Evolutionary conservation across 805 yeast species (phyloP), one percentile per base, ranked within the genome.

Genomic region (Yamadazyma kitorensis): DNA sequence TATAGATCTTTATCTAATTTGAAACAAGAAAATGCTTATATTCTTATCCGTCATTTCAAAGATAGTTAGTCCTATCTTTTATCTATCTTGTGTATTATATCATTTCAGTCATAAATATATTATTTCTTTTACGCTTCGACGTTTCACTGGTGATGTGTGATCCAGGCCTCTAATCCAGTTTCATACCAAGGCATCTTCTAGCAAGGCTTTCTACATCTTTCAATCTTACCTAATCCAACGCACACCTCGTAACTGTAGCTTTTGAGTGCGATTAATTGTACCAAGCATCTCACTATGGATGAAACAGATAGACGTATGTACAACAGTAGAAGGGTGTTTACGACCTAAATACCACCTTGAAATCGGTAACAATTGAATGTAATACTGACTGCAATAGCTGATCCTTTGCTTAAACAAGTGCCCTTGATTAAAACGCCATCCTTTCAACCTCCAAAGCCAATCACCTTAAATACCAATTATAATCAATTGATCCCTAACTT

Each of bases 21-120:
- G 61, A 93, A 91, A 63, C 98, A 91, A 68, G 98, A 91, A 55
- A 87, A 86, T 56, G 82, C 94, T 45, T 93, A 89, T 66, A 71
- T 93, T 51, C 73, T 93, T 57, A 82, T 91, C 53, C 88, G 98
- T 70, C 83, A 75, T 50, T 76, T 65, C 48, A 66, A 61, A 49
- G 71, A 67, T 34, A 53, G 49, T 31, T 53, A 45, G 27, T n/a
- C n/a, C n/a, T n/a, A n/a, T n/a, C n/a, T n/a, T n/a, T n/a, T n/a
- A n/a, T n/a, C n/a, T n/a, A n/a, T n/a, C n/a, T n/a, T n/a, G n/a
- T n/a, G n/a, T n/a, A n/a, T n/a, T n/a, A n/a, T n/a, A n/a, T n/a
- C n/a, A n/a, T n/a, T n/a, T n/a, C n/a, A n/a, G n/a, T n/a, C n/a
- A n/a, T n/a, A n/a, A n/a, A n/a, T n/a, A n/a, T n/a, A n/a, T n/a